phyloP scores from a whole-genome alignment of 768 basidiomycete genomes.

The Pulveroboletus frians region DNA sequence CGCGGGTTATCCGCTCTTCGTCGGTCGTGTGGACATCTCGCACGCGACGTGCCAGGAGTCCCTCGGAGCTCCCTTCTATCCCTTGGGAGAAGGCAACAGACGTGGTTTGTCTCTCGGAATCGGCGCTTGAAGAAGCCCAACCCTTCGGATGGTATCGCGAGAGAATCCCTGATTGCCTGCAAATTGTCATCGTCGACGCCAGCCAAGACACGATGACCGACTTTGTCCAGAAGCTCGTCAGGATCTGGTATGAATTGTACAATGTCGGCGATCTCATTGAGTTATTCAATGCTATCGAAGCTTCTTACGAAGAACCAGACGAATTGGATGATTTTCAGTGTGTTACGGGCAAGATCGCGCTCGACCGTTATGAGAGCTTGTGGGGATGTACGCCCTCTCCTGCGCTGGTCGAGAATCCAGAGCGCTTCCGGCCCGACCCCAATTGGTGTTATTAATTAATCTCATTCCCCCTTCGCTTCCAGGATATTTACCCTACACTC shows the following conservation, averaged over 20 bases:
- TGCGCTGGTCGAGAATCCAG: slow-evolving; percentile 3
- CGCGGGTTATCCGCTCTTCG: slow-evolving; percentile 24
- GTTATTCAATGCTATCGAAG: slow-evolving; percentile 19
- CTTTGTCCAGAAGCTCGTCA: slow-evolving; percentile 26
- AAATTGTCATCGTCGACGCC: slow-evolving; percentile 27
- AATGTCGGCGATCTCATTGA: slow-evolving; percentile 15
- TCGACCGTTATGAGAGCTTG: slow-evolving; percentile 19
- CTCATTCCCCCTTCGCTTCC: neutral
- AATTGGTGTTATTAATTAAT: neutral
- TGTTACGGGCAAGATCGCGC: slow-evolving; percentile 8
- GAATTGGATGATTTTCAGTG: slow-evolving; percentile 22
- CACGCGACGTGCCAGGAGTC: slow-evolving; percentile 24
- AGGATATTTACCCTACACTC: neutral
- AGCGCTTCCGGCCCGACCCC: neutral
- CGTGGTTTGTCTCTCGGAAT: slow-evolving; percentile 16
- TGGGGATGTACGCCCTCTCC: slow-evolving; percentile 23
- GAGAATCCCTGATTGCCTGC: slow-evolving; percentile 26
- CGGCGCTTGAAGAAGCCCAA: slow-evolving; percentile 22
- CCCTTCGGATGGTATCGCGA: slow-evolving; percentile 14
- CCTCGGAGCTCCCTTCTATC: slow-evolving; percentile 19
- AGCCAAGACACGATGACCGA: slow-evolving; percentile 27
- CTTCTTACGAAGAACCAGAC: slow-evolving; percentile 20
- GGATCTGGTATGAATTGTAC: slow-evolving; percentile 28
- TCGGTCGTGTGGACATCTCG: slow-evolving; percentile 27
- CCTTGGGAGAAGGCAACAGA: slow-evolving; percentile 23